These are phyloP conservation scores for Sisymbrium irio DNA, from an alignment of 345 rosid genomes.

Conservation along the genomic window DNA sequence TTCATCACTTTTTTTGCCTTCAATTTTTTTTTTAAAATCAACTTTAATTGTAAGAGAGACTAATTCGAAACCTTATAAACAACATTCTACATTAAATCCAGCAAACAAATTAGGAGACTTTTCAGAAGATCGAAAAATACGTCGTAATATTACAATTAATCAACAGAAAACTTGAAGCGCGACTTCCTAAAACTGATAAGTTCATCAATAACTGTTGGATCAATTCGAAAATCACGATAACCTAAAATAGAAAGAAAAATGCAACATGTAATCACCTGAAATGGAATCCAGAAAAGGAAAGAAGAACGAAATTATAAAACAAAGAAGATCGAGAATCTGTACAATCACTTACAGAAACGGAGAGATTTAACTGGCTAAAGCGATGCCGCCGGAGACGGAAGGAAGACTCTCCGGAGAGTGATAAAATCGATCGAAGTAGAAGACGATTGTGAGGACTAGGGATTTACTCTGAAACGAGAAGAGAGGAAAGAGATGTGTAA, in stretches of 20 bases:
- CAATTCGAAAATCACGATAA: background rate
- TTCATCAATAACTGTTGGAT: background rate
- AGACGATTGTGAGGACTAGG: conserved; percentile 1
- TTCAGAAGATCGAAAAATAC: background rate
- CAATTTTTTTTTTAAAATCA: background rate
- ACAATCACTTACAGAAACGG: conserved; percentile 24
- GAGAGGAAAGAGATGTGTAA: conserved; percentile 21
- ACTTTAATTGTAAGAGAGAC: background rate
- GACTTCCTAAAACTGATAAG: background rate
- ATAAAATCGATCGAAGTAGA: background rate
- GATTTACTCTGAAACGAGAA: background rate
- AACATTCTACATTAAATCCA: background rate
- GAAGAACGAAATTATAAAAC: background rate
- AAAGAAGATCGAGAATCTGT: background rate
- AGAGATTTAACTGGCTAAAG: background rate
- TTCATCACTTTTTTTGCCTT: background rate
- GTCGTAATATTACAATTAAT: background rate
- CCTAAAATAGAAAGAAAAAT: conserved; percentile 3
- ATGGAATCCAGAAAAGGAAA: conserved; percentile 25
- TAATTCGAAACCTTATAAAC: background rate
- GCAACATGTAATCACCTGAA: conserved; percentile 22
- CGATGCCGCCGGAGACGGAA: background rate
- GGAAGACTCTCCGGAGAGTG: conserved; percentile 4
- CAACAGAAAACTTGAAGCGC: background rate
- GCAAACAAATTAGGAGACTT: background rate